Evolutionary conservation across 495 filamentous ascomycete genomes (phyloP), one percentile per base, ranked within the genome.

Genomic region (Xylaria palmicola): DNA sequence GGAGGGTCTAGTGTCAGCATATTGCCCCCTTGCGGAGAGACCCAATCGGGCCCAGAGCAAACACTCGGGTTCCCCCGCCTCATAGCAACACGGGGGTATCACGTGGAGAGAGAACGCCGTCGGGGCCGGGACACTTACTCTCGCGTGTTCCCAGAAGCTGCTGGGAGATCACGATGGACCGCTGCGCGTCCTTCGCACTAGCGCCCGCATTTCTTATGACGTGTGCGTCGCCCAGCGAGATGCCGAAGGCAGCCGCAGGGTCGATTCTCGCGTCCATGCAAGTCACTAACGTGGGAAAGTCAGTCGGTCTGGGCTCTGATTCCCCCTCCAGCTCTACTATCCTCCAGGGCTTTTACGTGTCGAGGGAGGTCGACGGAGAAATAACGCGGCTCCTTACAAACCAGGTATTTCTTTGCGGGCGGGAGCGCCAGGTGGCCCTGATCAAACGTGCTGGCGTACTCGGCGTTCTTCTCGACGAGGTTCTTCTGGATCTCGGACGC

Each of bases 181-280:
- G 85, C 1, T 93, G 77, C 1, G 86, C 88, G 41, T 93, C 91
- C 15, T 74, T 73, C 0, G 82, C 87, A 13, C 78, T 83, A 6
- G 79, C 90, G 12, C 91, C 91, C 5, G 85, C 78, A 66, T 95
- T 96, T 59, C 91, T 88, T 63, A 95, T 91, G 20, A 95, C 83
- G 71, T 93, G 90, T 5, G 90, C 90, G 59, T 90, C 86, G 19
- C 90, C 90, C 41, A 91, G 82, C 52, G 81, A 72, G 54, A 93
- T 87, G n/a, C 87, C 88, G 59, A 90, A 87, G 6, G 89, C 91
- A 3, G 77, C 68, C 2, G 85, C 81, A 0, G 89, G 82, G 63
- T 93, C 87, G 62, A 96, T 86, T 10, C 91, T 85, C 1, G 91
- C 89, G 67, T 95, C 90, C 90, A 93, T 94, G 75, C 91, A 95